These are phyloP conservation scores for Ceraceosorus guamensis DNA, from an alignment of 1,284 basidiomycete species.

Conservation along the genomic window DNA sequence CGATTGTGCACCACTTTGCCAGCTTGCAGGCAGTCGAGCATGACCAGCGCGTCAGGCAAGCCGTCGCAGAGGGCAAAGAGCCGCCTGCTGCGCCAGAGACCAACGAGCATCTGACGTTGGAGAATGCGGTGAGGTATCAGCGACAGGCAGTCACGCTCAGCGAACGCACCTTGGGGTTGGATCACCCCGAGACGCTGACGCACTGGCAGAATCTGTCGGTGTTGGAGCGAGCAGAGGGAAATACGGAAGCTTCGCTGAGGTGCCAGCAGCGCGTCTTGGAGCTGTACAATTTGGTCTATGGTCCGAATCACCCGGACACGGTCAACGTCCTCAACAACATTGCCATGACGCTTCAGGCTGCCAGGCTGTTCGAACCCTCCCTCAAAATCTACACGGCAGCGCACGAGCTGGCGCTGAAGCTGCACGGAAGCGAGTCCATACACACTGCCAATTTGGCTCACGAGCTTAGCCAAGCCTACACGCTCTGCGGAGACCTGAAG, in stretches of 20 bases:
- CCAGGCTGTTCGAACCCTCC: conserved; percentile 26
- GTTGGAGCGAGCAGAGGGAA: conserved; percentile 53
- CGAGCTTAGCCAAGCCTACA: conserved; percentile 44
- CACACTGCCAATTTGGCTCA: conserved; percentile 45
- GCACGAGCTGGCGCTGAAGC: conserved; percentile 29
- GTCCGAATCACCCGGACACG: conserved; percentile 53
- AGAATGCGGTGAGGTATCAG: conserved; percentile 53
- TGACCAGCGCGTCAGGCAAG: conserved; percentile 25
- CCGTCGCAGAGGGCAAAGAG: conserved; percentile 27
- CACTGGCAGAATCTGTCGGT: conserved; percentile 58
- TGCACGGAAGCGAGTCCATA: conserved; percentile 41
- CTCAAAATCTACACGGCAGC: conserved; percentile 35
- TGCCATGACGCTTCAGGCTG: conserved; percentile 36
- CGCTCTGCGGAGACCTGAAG: conserved; percentile 41
- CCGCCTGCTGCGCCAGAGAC: conserved; percentile 23
- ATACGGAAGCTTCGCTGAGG: conserved; percentile 50
- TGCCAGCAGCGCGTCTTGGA: conserved; percentile 54
- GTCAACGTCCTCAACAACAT: conserved; percentile 52
- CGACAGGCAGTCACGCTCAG: conserved; percentile 56
- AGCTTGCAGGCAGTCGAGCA: conserved; percentile 21
- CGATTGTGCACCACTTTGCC: conserved; percentile 50
- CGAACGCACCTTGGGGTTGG: conserved; percentile 56
- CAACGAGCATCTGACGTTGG: conserved; percentile 49
- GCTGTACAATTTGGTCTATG: conserved; percentile 55
- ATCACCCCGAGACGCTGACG: conserved; percentile 54